Evolutionary conservation across 129 eudicot genomes (phyloP), one percentile per base, ranked within the genome.

Genomic region (Smallanthus sonchifolius): DNA sequence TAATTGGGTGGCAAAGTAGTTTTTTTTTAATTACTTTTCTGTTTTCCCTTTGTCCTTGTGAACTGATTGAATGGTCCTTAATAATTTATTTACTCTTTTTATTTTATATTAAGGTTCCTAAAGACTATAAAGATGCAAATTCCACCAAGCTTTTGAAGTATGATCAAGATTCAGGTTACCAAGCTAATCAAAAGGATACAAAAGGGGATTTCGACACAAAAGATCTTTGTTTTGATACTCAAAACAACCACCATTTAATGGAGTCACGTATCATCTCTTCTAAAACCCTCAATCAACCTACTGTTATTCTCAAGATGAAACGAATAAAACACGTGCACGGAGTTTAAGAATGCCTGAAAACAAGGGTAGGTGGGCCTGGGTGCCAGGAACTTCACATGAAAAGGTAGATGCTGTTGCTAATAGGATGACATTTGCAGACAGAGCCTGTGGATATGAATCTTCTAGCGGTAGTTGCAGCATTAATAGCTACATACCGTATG

Each of bases 381-480:
- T 28, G 32, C 69, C 32, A 39, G 69, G 10, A 59, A 43, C 55
- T 28, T 73, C 77, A 73, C 49, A 65, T 42, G 57, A 62, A 49
- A 52, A 24, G 57, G 43, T 83, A 78, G 86, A 71, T 63, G 85
- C 37, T 84, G 79, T 66, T 84, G 84, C 76, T 72, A 84, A 67
- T 68, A 63, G 74, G 62, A 77, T 69, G 70, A 65, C 79, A 62
- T 69, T 73, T 72, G 54, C 14, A 64, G 67, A 74, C 72, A 77
- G 77, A 74, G 77, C 65, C 68, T 72, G 63, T 78, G 81, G 85
- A 67, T 79, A n/a, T 80, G 82, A 84, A 67, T 79, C 37, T 80
- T 86, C 83, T 15, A 55, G 56, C 62, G 91, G 83, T 79, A 86
- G 92, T 77, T 88, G 97, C 75, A 86, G 96, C 69, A 64, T 65